phyloP scores from a whole-genome alignment of 306 rosid species.

The Lathyrus oleraceus region DNA sequence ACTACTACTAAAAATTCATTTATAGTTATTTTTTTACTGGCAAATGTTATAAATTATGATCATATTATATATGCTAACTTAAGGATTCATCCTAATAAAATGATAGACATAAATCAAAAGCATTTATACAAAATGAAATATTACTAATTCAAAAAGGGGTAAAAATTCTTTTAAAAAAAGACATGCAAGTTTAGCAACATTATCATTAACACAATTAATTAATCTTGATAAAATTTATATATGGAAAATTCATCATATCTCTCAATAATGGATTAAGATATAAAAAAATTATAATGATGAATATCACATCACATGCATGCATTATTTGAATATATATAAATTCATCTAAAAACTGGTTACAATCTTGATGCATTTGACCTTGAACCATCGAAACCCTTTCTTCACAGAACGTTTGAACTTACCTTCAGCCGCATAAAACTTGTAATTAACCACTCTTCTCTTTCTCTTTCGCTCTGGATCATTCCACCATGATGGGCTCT shows the following conservation, averaged over 20 bases:
- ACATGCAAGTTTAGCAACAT: background rate
- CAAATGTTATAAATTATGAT: too few species aligned
- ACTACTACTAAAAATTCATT: too few species aligned
- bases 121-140: background rate
- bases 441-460: slow-evolving; percentile 54
- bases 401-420: slow-evolving; percentile 54
- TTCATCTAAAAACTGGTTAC: background rate
- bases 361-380: slow-evolving; percentile 48
- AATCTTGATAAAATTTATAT: background rate
- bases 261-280: background rate
- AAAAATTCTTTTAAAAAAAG: background rate
- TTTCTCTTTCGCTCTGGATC: slow-evolving; percentile 60
- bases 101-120: background rate
- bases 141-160: background rate
- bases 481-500: slow-evolving; percentile 51
- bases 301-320: background rate
- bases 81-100: background rate
- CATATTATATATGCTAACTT: background rate
- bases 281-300: background rate
- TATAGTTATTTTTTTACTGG: too few species aligned
- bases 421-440: slow-evolving; percentile 50
- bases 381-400: slow-evolving; percentile 65
- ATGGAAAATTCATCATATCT: background rate
- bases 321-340: background rate
- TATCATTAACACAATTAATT: background rate